These are phyloP conservation scores for Sugiyamaella valdiviana DNA, from an alignment of 805 yeast genomes.

Conservation along the genomic window DNA sequence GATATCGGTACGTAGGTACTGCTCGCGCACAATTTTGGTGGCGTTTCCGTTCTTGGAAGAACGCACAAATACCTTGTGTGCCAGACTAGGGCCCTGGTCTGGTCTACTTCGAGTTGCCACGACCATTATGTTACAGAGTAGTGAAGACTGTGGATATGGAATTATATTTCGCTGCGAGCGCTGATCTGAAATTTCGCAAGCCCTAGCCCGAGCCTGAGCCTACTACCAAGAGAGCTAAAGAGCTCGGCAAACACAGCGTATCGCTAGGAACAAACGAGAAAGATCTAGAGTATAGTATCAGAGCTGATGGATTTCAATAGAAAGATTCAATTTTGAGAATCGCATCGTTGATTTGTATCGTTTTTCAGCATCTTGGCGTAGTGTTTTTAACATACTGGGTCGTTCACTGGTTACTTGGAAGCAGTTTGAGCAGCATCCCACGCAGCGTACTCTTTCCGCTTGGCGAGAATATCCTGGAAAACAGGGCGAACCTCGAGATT, in stretches of 20 bases:
- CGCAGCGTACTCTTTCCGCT: conserved; percentile 39
- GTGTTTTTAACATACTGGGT: no score
- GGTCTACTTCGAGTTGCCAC: neutral
- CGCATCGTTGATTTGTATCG: no score
- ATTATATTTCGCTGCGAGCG: no score
- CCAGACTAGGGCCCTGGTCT: conserved; percentile 14
- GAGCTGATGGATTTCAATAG: neutral
- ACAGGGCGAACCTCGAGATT: conserved; percentile 44
- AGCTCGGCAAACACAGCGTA: no score
- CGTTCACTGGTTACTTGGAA: no score
- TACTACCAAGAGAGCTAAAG: no score
- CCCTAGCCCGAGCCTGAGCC: neutral
- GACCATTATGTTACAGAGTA: neutral
- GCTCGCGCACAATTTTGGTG: conserved; percentile 87
- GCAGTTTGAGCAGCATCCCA: conserved; percentile 18
- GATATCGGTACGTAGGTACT: conserved; percentile 84
- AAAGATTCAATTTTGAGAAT: no score
- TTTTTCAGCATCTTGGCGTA: no score
- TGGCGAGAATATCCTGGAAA: conserved; percentile 44
- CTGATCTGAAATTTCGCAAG: neutral
- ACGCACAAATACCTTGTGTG: conserved; percentile 76
- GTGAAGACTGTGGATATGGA: neutral
- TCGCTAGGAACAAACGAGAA: no score
- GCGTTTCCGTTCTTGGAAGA: conserved; percentile 81
- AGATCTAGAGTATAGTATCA: neutral